Conservation (phyloP, 148 eudicot genomes). For the Fagopyrum homotropicum region DNA sequence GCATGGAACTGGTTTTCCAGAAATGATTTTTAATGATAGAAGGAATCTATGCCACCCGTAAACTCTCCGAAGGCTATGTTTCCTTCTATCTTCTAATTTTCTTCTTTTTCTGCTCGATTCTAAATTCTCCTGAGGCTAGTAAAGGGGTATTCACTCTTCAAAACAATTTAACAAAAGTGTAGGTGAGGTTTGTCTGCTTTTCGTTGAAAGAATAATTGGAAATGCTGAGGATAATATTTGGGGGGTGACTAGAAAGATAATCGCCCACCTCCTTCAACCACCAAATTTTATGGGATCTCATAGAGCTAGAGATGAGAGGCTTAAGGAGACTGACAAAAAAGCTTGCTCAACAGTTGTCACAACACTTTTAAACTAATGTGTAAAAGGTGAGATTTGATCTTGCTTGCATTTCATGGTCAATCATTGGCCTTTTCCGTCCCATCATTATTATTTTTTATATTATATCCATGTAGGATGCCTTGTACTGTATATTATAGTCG, state of each 20-base stretch:
- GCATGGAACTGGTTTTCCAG: conserved; percentile 3
- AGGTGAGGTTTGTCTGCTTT: background rate
- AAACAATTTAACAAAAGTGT: no score
- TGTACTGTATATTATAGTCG: no score
- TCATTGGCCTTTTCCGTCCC: conserved; percentile 37
- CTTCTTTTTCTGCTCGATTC: no score
- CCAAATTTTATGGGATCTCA: conserved; percentile 56
- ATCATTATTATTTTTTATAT: conserved; percentile 11
- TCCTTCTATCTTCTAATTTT: no score
- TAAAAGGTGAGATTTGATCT: conserved; percentile 44
- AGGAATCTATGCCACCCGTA: background rate
- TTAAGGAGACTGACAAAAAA: conserved; percentile 26
- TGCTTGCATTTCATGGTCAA: conserved; percentile 43
- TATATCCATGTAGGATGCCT: conserved; percentile 15
- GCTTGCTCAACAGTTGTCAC: conserved; percentile 63
- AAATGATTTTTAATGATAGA: background rate
- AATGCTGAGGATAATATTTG: background rate
- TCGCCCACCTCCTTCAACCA: conserved; percentile 46
- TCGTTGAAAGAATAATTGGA: background rate
- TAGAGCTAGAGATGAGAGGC: conserved; percentile 32
- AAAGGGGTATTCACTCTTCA: no score
- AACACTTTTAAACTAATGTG: conserved; percentile 24
- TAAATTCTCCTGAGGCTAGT: no score
- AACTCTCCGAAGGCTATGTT: no score
- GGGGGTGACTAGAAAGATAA: conserved; percentile 7